Evolutionary conservation across 164 flowering plant genomes (phyloP).

Genomic region (Nymphaea thermarum): DNA sequence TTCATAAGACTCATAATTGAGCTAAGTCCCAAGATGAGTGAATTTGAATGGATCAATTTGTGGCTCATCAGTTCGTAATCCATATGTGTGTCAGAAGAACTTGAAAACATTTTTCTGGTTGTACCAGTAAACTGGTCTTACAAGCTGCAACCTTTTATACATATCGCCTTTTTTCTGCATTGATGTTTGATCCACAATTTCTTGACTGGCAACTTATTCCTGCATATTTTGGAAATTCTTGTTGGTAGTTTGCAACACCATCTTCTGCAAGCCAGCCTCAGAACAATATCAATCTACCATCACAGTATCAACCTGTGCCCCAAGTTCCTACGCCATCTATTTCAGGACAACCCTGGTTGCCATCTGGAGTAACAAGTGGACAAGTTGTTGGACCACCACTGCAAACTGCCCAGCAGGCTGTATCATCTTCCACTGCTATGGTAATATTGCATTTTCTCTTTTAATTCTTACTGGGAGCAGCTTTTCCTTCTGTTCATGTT

Average conservation of each 20-base stretch:
- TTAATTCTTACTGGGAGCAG: background rate
- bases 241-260: conserved; percentile 40
- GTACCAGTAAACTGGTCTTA: background rate
- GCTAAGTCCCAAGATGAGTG: too few relatives aligned
- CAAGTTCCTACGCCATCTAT: conserved; percentile 43
- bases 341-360: conserved; percentile 55
- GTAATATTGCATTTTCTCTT: conserved; percentile 17
- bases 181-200: background rate
- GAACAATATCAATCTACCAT: conserved; percentile 23
- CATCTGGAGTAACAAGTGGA: conserved; percentile 40
- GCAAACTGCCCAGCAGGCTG: conserved; percentile 40
- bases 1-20: too few relatives aligned
- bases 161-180: background rate
- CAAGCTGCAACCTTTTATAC: background rate
- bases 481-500: background rate
- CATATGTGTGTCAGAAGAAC: too few relatives aligned
- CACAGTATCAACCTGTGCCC: conserved; percentile 49
- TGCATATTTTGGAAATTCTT: too few relatives aligned
- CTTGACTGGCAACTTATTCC: background rate
- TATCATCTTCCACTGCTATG: conserved; percentile 16
- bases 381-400: conserved; percentile 28
- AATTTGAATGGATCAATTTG: too few relatives aligned
- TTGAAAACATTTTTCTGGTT: background rate
- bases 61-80: too few relatives aligned
- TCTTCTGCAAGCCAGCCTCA: conserved; percentile 50